Conservation (phyloP, 768 basidiomycete species). For the Amanita polypyramis region DNA sequence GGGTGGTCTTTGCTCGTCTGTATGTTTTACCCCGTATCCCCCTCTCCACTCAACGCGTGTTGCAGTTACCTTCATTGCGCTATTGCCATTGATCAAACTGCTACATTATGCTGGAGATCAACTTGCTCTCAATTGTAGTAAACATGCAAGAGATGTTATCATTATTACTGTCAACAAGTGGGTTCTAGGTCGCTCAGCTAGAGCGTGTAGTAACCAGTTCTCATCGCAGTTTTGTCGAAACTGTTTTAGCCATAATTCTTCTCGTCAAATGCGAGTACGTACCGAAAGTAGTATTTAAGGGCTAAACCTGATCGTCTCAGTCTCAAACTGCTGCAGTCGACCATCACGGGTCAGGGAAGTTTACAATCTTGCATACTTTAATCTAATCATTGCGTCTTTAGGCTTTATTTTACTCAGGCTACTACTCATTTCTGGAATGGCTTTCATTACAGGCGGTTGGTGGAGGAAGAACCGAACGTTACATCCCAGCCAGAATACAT, state of each 20-base stretch:
- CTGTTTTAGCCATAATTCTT: conserved; percentile 58
- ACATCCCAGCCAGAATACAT: conserved; percentile 49
- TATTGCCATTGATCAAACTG: conserved; percentile 54
- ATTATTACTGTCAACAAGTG: conserved; percentile 59
- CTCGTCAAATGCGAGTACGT: conserved; percentile 58
- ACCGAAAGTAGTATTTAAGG: neutral
- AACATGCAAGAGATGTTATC: conserved; percentile 58
- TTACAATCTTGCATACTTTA: too few relatives aligned
- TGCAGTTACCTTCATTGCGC: conserved; percentile 52
- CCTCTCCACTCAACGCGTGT: conserved; percentile 11
- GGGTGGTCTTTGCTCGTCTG: conserved; percentile 37
- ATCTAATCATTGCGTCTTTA: conserved; percentile 33
- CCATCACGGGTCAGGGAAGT: conserved; percentile 52
- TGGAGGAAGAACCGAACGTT: conserved; percentile 54
- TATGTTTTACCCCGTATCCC: neutral
- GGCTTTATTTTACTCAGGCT: conserved; percentile 71
- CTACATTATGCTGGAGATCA: conserved; percentile 58
- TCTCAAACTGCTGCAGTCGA: conserved; percentile 55
- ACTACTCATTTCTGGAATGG: conserved; percentile 56
- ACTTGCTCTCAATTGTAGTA: conserved; percentile 45
- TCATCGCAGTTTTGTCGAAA: conserved; percentile 50
- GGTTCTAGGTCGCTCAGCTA: conserved; percentile 12
- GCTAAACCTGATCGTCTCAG: conserved; percentile 70
- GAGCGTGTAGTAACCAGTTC: neutral
- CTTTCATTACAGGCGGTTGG: conserved; percentile 68